Evolutionary conservation across 2,329 filamentous ascomycete species (phyloP), one percentile per base, ranked within the genome.

Genomic region (Colletotrichum graminicola): DNA sequence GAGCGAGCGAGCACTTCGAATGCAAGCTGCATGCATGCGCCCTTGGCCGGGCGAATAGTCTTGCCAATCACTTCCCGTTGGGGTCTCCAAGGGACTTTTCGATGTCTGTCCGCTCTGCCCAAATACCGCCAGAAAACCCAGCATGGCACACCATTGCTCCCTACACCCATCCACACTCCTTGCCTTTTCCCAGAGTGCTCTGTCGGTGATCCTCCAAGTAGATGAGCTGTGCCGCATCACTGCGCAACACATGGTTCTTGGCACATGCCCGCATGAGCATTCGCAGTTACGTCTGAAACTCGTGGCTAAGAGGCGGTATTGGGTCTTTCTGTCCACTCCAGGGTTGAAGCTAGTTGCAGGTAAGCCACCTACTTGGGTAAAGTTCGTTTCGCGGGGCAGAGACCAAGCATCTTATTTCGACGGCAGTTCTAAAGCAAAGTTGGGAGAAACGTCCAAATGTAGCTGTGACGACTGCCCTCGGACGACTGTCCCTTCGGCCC

Each of bases 211-310:
- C 29, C 4, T 21, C 12, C 34, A 26, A 21, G 26, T 45, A 11
- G 36, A 14, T 18, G 61, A 55, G 49, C 61, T 63, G 61, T 43
- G 61, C 61, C 61, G 49, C 49, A 5, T 43, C 43, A 32, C 32
- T 41, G 45, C 59, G 14, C 12, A 16, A 26, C 1, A 23, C 1
- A 51, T 41, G 11, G 1, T 39, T 16, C 18, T 34, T 36, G 47
- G 61, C 23, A 21, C 12, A 36, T 12, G 49, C 23, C 61, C 47
- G 23, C 61, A 63, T 55, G 47, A 63, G 23, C 49, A 43, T 10
- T 14, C 34, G 34, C 36, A 51, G 10, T 21, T 5, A 26, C 7
- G 32, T 41, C 11, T 36, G 60, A 41, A 49, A 26, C 11, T 29
- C 14, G 5, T 36, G 23, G 52, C 52, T 56, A 55, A 14, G 29